Percentiles rank a stretch among this genome's conserved stretches.
Conservation (phyloP, 164 flowering plant genomes). For the Berberis thunbergii region DNA sequence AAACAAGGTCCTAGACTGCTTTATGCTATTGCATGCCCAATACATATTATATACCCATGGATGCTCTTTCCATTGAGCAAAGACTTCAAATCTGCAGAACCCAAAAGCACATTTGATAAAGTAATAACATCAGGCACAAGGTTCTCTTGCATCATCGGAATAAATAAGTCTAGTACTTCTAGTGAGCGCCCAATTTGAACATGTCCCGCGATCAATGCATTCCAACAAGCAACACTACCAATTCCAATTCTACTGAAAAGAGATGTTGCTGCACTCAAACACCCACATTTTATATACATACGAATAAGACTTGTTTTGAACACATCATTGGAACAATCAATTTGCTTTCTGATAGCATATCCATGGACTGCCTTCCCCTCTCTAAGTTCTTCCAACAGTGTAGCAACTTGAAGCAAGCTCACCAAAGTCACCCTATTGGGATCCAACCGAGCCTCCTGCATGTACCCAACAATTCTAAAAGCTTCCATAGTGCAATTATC, state of each 20-base stretch:
- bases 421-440: conserved; percentile 56
- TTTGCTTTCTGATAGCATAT: conserved; percentile 38
- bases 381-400: conserved; percentile 18
- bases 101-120: conserved; percentile 35
- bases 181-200: conserved; percentile 24
- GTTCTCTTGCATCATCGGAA: conserved; percentile 18
- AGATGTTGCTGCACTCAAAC: conserved; percentile 11
- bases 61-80: conserved; percentile 37
- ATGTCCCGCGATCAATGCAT: conserved; percentile 32
- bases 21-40: conserved; percentile 27
- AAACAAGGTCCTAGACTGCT: conserved; percentile 29
- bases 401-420: conserved; percentile 50
- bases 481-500: conserved; percentile 23
- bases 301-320: conserved; percentile 41
- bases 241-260: conserved; percentile 14
- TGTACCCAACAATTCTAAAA: conserved; percentile 22
- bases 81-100: conserved; percentile 34
- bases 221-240: conserved; percentile 22
- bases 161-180: conserved; percentile 27
- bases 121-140: conserved; percentile 30
- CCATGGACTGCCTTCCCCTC: conserved; percentile 36
- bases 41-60: conserved; percentile 50
- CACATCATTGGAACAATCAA: conserved; percentile 34
- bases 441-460: conserved; percentile 33
- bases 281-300: conserved; percentile 46